Evolutionary conservation across 805 yeast genomes (phyloP), one percentile per base, ranked within the genome.

Genomic region (Zygotorulaspora chibaensis): DNA sequence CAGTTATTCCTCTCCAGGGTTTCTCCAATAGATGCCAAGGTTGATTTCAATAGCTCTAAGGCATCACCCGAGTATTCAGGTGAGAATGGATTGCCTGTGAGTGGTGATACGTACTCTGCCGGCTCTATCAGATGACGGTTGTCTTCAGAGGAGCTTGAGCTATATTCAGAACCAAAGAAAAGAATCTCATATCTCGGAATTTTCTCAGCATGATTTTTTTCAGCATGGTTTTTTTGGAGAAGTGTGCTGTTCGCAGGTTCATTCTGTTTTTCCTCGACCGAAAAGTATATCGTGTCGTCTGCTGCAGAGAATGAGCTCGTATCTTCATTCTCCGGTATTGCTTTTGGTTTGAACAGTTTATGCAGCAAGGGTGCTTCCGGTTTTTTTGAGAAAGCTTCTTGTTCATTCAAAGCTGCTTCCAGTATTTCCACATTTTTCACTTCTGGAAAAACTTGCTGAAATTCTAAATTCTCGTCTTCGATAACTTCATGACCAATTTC

Each of bases 91-190:
- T 58, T 45, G 2, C 42, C 43, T 4, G 35, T 35, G 37, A 59
- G 54, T 10, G 63, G 62, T 6, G 65, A 58, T 1, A 53, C 36
- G 35, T 60, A 60, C 11, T 47, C 53, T 13, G 34, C 28, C 1
- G 51, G 33, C 8, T 47, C 45, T 17, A 40, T 15, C n/a, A 46
- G 7, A 1, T 45, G 38, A 2, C 30, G 41, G 33, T 53, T 53
- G 27, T 57, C 61, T 11, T 53, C 59, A 34, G 26, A 39, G 8
- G 63, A 59, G 3, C 58, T 44, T 1, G 52, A 35, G 41, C 61
- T 59, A 28, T 60, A 60, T 1, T 49, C 52, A 5, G 65, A 60
- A 8, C 47, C 54, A 7, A 57, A 42, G 20, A 58, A 46, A 2
- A 52, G 26, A 18, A 60, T 35, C 44, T 60, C 50, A 38, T 55